Evolutionary conservation across 805 yeast species (phyloP), one percentile per base, ranked within the genome.

Genomic region (Myxozyma monticola): DNA sequence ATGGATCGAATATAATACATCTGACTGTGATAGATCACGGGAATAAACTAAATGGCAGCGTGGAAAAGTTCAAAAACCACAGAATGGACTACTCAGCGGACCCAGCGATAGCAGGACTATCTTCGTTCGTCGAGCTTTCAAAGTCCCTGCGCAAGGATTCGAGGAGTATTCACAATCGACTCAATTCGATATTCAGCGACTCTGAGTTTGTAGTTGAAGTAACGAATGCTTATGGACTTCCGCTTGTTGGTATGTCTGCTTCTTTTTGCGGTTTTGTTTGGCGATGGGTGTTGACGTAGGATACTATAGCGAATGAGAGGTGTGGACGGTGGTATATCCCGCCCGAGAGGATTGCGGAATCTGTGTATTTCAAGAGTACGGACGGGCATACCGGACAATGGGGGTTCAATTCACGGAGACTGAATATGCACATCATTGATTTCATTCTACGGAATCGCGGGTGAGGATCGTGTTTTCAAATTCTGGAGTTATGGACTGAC

Each of bases 361-460:
- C 83, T 0, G 78, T 83, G 15, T 88, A 89, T 62, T 89, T 89
- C 70, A 89, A 89, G 62, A 85, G 95, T 22, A 89, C 96, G 0
- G 96, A 89, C 68, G 97, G 97, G 0, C 97, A 89, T 62, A 81
- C 80, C 0, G 76, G 77, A 47, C 82, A 86, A 57, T 89, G 96
- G 96, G 75, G 76, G 28, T 88, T 89, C 61, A 83, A 88, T 29
- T 66, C 79, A 15, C 72, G 95, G 42, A 68, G 97, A 38, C 68
- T 88, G 33, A 89, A 89, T 65, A 70, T 86, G 50, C 95, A 88
- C 62, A 64, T 89, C 2, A 61, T 88, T 1, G 78, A 79, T 0
- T 40, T 77, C 0, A 61, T 87, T 0, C 60, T 60, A 0, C 48
- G 65, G 1, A 36, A 69, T 30, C 62, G 68, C 9, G 89, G 89